A percentile compares a stretch with the other conserved stretches of the same genome.
phyloP scores from a whole-genome alignment of 2,329 filamentous ascomycete genomes.

The Gliomastix tumulicola region DNA sequence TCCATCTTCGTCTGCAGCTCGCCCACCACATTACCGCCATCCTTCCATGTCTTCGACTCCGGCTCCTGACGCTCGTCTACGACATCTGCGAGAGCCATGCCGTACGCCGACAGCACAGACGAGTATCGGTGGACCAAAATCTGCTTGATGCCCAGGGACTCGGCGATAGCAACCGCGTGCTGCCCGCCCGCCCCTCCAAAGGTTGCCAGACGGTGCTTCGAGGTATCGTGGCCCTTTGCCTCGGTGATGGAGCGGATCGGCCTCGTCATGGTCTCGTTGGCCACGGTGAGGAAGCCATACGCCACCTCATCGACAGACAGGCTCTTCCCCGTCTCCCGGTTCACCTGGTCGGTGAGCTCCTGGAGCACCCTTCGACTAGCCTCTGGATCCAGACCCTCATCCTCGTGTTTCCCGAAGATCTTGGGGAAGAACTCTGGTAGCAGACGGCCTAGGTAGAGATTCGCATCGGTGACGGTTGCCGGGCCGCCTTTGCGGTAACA shows the following conservation, averaged over 20 bases:
- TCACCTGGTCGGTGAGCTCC: slow-evolving; percentile 71
- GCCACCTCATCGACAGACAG: slow-evolving; percentile 82
- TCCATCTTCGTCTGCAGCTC: slow-evolving; percentile 69
- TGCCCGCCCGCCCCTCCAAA: slow-evolving; percentile 91
- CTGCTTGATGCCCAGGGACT: slow-evolving; percentile 75
- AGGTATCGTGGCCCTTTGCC: slow-evolving; percentile 86
- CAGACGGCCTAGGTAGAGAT: slow-evolving; percentile 75
- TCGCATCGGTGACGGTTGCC: slow-evolving; percentile 89
- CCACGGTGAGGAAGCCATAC: slow-evolving; percentile 82
- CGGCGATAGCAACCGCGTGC: slow-evolving; percentile 85
- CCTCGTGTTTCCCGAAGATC: slow-evolving; percentile 87
- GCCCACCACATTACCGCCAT: slow-evolving; percentile 47
- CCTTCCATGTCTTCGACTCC: slow-evolving; percentile 55
- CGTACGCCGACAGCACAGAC: slow-evolving; percentile 83
- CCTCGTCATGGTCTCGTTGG: slow-evolving; percentile 86
- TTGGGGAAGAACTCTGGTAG: slow-evolving; percentile 90
- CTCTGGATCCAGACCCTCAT: slow-evolving; percentile 69
- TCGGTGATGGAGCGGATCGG: slow-evolving; percentile 88
- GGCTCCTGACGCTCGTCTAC: slow-evolving; percentile 87
- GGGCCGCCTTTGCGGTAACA: slow-evolving; percentile 89
- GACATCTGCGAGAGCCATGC: slow-evolving; percentile 88
- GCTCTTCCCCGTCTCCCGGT: slow-evolving; percentile 61
- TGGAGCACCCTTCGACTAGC: slow-evolving; percentile 71
- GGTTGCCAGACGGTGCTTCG: slow-evolving; percentile 81
- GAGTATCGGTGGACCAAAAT: slow-evolving; percentile 85